Evolutionary conservation across 345 rosid species (phyloP).

Genomic region (Salix arbutifolia): DNA sequence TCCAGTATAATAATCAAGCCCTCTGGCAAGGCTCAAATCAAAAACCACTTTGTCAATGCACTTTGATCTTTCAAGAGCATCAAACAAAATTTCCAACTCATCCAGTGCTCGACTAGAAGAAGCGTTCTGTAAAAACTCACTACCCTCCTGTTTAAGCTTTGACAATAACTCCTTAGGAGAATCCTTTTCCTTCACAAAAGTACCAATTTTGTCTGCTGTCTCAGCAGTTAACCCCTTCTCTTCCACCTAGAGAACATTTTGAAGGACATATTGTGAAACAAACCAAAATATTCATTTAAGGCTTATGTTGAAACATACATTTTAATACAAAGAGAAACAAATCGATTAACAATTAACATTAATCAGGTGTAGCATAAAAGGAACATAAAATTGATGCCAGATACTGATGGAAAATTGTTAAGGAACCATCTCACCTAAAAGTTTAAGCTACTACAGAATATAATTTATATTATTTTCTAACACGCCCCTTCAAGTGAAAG

Average conservation of each 20-base stretch:
- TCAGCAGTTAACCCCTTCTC: conserved; percentile 74
- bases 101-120: conserved; percentile 64
- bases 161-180: conserved; percentile 54
- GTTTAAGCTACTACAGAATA: too few relatives aligned
- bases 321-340: not conserved
- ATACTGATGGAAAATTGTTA: too few relatives aligned
- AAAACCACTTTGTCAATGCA: conserved; percentile 74
- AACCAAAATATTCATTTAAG: not conserved
- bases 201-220: conserved; percentile 73
- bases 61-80: conserved; percentile 72
- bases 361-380: too few relatives aligned
- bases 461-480: too few relatives aligned
- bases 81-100: conserved; percentile 73
- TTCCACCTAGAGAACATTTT: conserved; percentile 47
- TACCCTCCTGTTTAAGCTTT: conserved; percentile 57
- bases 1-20: conserved; percentile 97
- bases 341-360: not conserved
- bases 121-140: conserved; percentile 49
- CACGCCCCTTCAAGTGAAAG: too few relatives aligned
- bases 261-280: not conserved
- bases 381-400: too few relatives aligned
- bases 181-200: conserved; percentile 76
- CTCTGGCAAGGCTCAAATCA: conserved; percentile 96
- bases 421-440: too few relatives aligned
- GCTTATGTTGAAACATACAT: too few relatives aligned